Evolutionary conservation across 257 asterid species (phyloP), one percentile per base, ranked within the genome.

Genomic region (Echium plantagineum): DNA sequence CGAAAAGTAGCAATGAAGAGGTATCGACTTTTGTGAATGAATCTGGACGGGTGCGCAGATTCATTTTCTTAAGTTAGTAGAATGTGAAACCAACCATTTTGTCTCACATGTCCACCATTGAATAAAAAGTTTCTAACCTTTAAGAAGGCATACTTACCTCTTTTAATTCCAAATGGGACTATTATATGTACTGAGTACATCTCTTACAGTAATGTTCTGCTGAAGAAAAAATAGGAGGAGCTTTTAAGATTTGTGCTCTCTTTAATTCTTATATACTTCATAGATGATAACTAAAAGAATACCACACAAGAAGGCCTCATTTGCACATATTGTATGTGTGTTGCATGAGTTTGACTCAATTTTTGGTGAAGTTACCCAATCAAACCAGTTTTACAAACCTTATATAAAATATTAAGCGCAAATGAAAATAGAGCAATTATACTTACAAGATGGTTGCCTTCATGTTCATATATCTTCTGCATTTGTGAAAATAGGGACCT

Each of bases 381-480:
- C 7, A 53, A 18, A 4, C 1, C 0, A 19, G 57, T 10, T 18
- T 18, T 9, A 5, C 12, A n/a, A 6, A 53, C 15, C 24, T 7
- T 9, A 7, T 52, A 52, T n/a, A 15, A 53, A 53, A 53, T n/a
- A 3, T 19, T 53, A 5, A 5, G 31, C 18, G 6, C 22, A 5
- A 17, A 56, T 17, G 10, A 13, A 28, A 35, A 21, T 5, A 26
- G 51, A 10, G 19, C 30, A 9, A 61, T 67, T 26, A n/a, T 63
- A 60, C 96, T 80, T 74, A 89, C 97, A 58, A 86, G 90, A 73
- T 82, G 81, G 66, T 68, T 81, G 60, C 67, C 73, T 78, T 89
- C 97, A 16, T 61, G 66, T 65, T 72, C 83, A 78, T 75, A 80
- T 61, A 67, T 75, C 55, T 61, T 73, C 47, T 87, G 78, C 86